Evolutionary conservation across 768 basidiomycete species (phyloP).

Genomic region (Agrocybe praecox): DNA sequence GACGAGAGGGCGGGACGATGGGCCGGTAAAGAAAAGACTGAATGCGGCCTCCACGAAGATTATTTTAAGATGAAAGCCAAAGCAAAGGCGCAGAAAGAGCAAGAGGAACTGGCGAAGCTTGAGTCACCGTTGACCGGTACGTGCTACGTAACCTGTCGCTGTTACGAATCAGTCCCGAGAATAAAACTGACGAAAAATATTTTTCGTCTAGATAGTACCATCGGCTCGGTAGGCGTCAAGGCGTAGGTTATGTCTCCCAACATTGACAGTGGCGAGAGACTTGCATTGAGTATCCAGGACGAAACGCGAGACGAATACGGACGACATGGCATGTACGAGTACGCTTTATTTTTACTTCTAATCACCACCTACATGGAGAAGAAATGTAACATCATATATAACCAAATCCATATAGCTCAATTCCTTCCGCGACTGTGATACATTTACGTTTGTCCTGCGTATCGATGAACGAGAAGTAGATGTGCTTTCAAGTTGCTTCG

Average conservation of each 20-base stretch:
- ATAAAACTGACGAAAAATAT: not conserved
- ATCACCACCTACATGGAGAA: not conserved
- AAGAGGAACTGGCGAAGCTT: not conserved
- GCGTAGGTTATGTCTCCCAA: not conserved
- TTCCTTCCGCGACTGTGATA: not conserved
- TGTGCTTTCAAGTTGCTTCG: too few species aligned
- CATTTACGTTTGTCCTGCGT: too few species aligned
- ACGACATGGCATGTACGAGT: not conserved
- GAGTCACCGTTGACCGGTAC: too few species aligned
- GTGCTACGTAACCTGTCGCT: too few species aligned
- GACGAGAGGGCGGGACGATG: conserved; percentile 93
- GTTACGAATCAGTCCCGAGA: not conserved
- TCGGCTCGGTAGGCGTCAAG: not conserved
- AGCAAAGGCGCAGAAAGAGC: conserved; percentile 30
- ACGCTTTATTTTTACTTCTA: not conserved
- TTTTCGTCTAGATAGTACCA: not conserved
- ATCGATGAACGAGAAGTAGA: too few species aligned
- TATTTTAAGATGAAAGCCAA: conserved; percentile 77
- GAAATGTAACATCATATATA: not conserved
- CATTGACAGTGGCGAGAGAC: not conserved
- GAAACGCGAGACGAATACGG: not conserved
- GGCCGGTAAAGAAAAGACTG: conserved; percentile 89
- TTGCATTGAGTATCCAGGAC: not conserved
- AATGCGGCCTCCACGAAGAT: conserved; percentile 94
- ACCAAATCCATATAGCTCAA: not conserved